These are phyloP conservation scores for Ceriops decandra DNA, from an alignment of 345 rosid species.

Conservation along the genomic window DNA sequence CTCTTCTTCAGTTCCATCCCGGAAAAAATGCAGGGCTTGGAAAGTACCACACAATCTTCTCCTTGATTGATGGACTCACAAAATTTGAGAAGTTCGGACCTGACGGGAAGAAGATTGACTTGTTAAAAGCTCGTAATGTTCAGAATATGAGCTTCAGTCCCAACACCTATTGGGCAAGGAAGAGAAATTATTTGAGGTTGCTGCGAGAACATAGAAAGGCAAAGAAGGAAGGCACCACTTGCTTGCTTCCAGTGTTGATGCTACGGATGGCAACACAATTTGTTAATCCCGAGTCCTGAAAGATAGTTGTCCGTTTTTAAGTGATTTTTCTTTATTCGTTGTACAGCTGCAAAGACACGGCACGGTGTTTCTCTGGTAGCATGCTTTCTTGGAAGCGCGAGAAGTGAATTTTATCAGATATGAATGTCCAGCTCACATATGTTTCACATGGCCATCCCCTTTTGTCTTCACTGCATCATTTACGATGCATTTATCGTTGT, in stretches of 20 bases:
- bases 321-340: neutral
- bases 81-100: constrained; percentile 93
- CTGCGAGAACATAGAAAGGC: constrained; percentile 74
- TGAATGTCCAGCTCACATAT: no score
- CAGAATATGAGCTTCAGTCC: constrained; percentile 27
- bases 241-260: constrained; percentile 59
- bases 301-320: neutral
- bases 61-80: constrained; percentile 84
- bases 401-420: no score
- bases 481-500: no score
- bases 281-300: constrained; percentile 33
- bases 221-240: constrained; percentile 58
- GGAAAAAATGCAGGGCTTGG: constrained; percentile 92
- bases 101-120: constrained; percentile 61
- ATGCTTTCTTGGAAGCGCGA: no score
- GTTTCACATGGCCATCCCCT: no score
- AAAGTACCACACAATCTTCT: constrained; percentile 79
- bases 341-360: neutral
- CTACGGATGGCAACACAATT: constrained; percentile 24
- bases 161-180: constrained; percentile 76
- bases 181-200: constrained; percentile 67
- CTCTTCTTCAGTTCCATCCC: constrained; percentile 61
- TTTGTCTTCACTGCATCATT: no score
- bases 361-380: no score
- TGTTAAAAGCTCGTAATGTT: neutral